Evolutionary conservation across 2,329 filamentous ascomycete species (phyloP).

Genomic region (Sporothrix protearum): DNA sequence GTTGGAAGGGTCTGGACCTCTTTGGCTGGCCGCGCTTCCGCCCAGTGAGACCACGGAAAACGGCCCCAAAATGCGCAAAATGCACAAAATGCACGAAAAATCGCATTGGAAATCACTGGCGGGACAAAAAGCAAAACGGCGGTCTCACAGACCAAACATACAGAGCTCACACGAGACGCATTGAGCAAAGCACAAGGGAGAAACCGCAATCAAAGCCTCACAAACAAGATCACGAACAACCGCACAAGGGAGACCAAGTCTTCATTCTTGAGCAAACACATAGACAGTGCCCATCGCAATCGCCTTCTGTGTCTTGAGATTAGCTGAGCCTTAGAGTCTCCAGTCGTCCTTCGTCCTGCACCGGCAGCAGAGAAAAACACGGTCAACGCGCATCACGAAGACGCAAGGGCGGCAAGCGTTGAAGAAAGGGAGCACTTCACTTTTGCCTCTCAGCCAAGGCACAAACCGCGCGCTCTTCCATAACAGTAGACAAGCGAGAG

Average conservation of each 20-base stretch:
- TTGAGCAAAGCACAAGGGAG: background rate
- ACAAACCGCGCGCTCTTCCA: background rate
- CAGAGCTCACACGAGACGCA: too few species aligned
- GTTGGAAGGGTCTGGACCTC: slow-evolving; percentile 15
- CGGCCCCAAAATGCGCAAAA: background rate
- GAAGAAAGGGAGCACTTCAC: slow-evolving; percentile 18
- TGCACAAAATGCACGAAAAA: background rate
- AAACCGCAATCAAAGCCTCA: slow-evolving; percentile 5
- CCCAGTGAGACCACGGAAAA: slow-evolving; percentile 2
- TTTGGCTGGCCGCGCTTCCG: background rate
- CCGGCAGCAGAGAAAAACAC: background rate
- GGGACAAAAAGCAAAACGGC: slow-evolving; percentile 11
- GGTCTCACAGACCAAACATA: background rate
- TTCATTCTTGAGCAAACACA: slow-evolving; percentile 19
- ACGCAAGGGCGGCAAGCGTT: slow-evolving; percentile 6
- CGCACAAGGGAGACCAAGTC: slow-evolving; percentile 4
- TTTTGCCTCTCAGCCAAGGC: background rate
- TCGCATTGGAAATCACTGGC: background rate
- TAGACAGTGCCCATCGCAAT: slow-evolving; percentile 11
- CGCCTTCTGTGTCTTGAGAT: background rate
- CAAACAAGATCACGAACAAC: background rate
- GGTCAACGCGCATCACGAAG: background rate
- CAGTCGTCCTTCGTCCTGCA: slow-evolving; percentile 10
- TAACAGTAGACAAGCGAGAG: slow-evolving; percentile 4
- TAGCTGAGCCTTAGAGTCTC: background rate